A percentile compares a stretch with the other conserved stretches of the same genome.
Conservation (phyloP, 1,284 basidiomycete genomes). For the Mycena sp. region DNA sequence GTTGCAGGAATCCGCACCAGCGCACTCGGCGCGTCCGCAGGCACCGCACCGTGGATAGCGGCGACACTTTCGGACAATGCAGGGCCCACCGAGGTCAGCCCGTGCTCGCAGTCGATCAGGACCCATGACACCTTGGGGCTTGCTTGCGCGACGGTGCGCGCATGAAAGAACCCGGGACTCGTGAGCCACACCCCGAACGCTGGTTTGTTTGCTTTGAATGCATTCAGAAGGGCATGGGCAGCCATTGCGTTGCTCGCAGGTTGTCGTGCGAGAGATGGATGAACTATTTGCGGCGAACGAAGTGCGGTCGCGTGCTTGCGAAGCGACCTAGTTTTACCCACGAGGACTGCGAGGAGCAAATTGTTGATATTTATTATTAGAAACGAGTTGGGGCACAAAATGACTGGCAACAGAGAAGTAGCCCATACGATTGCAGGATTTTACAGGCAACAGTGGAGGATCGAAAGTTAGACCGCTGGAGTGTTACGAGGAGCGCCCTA, state of each 20-base stretch:
- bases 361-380: too few species aligned
- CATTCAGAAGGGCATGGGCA: constrained; percentile 54
- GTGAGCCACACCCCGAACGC: constrained; percentile 81
- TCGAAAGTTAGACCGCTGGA: too few species aligned
- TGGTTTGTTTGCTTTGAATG: constrained; percentile 59
- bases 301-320: too few species aligned
- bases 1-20: constrained; percentile 71
- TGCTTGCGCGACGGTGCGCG: constrained; percentile 63
- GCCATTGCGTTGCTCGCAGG: background rate
- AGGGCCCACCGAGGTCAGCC: constrained; percentile 53
- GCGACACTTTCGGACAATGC: constrained; percentile 59
- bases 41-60: constrained; percentile 50
- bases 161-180: constrained; percentile 61
- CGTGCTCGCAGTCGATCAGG: constrained; percentile 73
- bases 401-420: too few species aligned
- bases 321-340: too few species aligned
- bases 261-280: too few species aligned
- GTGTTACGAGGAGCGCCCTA: too few species aligned
- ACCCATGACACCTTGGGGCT: constrained; percentile 69
- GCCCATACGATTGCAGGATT: too few species aligned
- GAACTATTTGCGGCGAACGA: too few species aligned
- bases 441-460: too few species aligned
- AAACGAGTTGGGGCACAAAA: too few species aligned
- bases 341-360: too few species aligned
- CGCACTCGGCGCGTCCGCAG: constrained; percentile 54